These are phyloP conservation scores for Ramalina intermedia DNA, from an alignment of 495 filamentous ascomycete genomes.

Conservation along the genomic window DNA sequence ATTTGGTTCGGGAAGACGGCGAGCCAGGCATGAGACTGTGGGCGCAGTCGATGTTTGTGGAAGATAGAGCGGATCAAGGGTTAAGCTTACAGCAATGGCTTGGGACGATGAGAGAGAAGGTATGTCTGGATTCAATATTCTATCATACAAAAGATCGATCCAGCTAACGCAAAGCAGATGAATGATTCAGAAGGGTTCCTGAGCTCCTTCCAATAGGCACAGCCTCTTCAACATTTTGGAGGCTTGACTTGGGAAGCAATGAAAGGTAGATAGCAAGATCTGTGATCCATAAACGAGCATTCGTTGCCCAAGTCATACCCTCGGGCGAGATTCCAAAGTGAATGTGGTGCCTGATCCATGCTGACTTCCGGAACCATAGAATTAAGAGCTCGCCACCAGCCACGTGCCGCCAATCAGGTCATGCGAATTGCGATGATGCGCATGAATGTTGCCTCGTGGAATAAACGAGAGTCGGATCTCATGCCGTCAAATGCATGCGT, in stretches of 20 bases:
- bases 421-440: too few relatives aligned
- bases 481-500: too few relatives aligned
- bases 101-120: conserved; percentile 87
- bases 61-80: conserved; percentile 88
- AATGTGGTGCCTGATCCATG: too few relatives aligned
- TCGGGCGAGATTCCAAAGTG: too few relatives aligned
- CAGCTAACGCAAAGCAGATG: conserved; percentile 5
- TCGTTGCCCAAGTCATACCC: not conserved
- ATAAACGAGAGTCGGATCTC: too few relatives aligned
- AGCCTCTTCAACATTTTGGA: not conserved
- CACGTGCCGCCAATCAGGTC: too few relatives aligned
- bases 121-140: conserved; percentile 30
- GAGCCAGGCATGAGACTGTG: conserved; percentile 90
- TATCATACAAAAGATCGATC: not conserved
- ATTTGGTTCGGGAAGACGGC: conserved; percentile 87
- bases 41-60: conserved; percentile 90
- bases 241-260: not conserved
- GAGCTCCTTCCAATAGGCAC: conserved; percentile 9
- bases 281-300: too few relatives aligned
- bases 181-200: conserved; percentile 11
- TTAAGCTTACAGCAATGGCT: conserved; percentile 89
- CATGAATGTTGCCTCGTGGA: too few relatives aligned
- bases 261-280: not conserved
- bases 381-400: too few relatives aligned
- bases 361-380: too few relatives aligned